phyloP scores from a whole-genome alignment of 2,329 filamentous ascomycete genomes.

The Ophiostoma pallidulum region DNA sequence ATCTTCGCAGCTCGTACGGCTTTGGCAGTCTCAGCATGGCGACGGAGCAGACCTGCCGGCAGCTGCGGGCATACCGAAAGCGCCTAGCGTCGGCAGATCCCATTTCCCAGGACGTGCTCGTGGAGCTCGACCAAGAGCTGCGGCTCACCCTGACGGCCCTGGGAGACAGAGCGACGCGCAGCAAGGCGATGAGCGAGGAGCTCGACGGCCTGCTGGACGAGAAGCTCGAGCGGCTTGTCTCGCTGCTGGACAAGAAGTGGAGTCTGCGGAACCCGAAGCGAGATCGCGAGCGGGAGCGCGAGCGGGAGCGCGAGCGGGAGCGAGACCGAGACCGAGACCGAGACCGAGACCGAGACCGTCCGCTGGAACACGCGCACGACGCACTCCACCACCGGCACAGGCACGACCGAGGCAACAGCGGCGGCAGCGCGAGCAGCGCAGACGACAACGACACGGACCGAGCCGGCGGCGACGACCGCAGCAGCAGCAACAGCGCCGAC shows the following conservation, averaged over 20 bases:
- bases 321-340: conserved; percentile 1
- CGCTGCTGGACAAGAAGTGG: conserved; percentile 63
- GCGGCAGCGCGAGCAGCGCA: background rate
- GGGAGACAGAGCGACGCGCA: conserved; percentile 46
- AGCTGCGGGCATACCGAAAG: conserved; percentile 52
- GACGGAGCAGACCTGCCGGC: conserved; percentile 55
- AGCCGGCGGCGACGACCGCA: conserved; percentile 5
- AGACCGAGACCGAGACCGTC: background rate
- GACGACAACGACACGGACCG: conserved; percentile 1
- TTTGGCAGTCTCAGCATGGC: conserved; percentile 51
- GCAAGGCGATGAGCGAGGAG: conserved; percentile 44
- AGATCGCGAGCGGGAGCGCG: background rate
- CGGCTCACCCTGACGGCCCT: conserved; percentile 53
- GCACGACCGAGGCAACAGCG: conserved; percentile 1
- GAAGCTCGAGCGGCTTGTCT: conserved; percentile 63
- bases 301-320: background rate
- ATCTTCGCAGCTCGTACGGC: conserved; percentile 22
- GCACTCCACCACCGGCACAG: background rate
- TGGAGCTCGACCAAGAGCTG: conserved; percentile 55
- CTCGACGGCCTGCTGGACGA: conserved; percentile 60
- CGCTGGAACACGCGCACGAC: background rate
- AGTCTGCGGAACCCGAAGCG: conserved; percentile 26
- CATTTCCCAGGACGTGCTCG: conserved; percentile 48
- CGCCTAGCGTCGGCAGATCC: conserved; percentile 47
- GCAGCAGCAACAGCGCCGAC: conserved; percentile 13